phyloP scores from a whole-genome alignment of 2,329 filamentous ascomycete genomes.

The Berkeleyomyces rouxiae region DNA sequence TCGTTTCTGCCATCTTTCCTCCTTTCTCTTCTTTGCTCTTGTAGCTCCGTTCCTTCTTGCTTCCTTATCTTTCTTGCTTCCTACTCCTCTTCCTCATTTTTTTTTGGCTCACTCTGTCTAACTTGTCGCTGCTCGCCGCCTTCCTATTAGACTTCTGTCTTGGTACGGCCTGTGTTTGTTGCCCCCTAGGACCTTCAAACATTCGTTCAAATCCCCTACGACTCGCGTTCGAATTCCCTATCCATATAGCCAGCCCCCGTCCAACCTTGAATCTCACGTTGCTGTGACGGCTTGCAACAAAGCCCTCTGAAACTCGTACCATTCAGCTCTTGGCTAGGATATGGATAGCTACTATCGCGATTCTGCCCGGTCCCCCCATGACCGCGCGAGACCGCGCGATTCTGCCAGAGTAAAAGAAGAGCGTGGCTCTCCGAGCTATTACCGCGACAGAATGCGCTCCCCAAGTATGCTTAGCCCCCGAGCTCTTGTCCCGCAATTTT shows the following conservation, averaged over 20 bases:
- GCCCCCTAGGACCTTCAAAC: slow-evolving; percentile 18
- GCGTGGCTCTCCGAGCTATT: slow-evolving; percentile 30
- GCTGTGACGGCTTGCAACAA: neutral
- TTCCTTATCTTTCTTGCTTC: slow-evolving; percentile 12
- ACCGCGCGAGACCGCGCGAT: slow-evolving; percentile 36
- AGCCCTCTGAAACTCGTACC: neutral
- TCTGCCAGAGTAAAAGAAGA: slow-evolving; percentile 36
- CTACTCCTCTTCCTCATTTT: slow-evolving; percentile 16
- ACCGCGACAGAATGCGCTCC: slow-evolving; percentile 41
- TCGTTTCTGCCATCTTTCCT: slow-evolving; percentile 10
- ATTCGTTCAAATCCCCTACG: slow-evolving; percentile 11
- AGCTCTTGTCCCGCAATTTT: neutral
- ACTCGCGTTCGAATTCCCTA: neutral
- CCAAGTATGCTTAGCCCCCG: slow-evolving; percentile 40
- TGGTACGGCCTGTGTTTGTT: slow-evolving; percentile 17
- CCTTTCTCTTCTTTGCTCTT: slow-evolving; percentile 6
- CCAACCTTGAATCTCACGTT: neutral
- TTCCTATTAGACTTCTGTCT: slow-evolving; percentile 30
- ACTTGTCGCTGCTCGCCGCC: slow-evolving; percentile 25
- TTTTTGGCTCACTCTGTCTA: slow-evolving; percentile 34
- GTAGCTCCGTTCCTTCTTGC: neutral
- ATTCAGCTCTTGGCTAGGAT: slow-evolving; percentile 13
- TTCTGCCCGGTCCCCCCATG: slow-evolving; percentile 34
- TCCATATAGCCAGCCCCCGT: neutral
- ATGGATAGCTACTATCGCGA: slow-evolving; percentile 46